Evolutionary conservation across 345 rosid species (phyloP).

Genomic region (Cardiospermum halicacabum): DNA sequence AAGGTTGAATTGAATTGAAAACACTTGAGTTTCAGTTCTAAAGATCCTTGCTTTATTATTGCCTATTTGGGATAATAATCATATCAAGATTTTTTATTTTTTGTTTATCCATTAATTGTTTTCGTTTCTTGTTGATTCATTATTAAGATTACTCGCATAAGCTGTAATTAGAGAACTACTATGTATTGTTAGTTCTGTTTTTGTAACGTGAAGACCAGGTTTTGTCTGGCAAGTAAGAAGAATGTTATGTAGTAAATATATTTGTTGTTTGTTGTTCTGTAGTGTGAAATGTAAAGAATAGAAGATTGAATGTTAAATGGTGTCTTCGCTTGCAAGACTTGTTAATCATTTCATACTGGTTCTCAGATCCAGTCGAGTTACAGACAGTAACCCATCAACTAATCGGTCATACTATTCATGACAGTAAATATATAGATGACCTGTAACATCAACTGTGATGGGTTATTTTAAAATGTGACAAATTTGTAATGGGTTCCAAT

Average conservation of each 20-base stretch:
- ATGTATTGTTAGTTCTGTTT: background rate
- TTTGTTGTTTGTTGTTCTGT: background rate
- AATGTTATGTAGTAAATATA: background rate
- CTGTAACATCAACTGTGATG: background rate
- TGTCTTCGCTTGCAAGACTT: constrained; percentile 6
- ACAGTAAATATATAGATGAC: too few species aligned
- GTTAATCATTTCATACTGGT: background rate
- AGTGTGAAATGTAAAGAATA: background rate
- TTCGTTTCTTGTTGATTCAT: constrained; percentile 4
- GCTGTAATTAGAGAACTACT: background rate
- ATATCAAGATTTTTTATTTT: too few species aligned
- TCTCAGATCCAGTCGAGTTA: background rate
- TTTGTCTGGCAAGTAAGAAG: background rate
- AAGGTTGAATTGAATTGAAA: background rate
- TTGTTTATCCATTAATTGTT: background rate
- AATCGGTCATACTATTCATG: too few species aligned
- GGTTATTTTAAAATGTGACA: background rate
- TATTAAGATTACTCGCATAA: background rate
- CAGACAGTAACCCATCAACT: background rate
- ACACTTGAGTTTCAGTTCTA: constrained; percentile 8
- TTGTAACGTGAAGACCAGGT: background rate
- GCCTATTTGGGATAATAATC: too few species aligned
- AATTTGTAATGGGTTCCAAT: constrained; percentile 14
- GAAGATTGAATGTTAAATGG: background rate
- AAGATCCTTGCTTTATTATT: background rate